phyloP scores from a whole-genome alignment of 768 basidiomycete genomes.

The Lenzites betulinus region DNA sequence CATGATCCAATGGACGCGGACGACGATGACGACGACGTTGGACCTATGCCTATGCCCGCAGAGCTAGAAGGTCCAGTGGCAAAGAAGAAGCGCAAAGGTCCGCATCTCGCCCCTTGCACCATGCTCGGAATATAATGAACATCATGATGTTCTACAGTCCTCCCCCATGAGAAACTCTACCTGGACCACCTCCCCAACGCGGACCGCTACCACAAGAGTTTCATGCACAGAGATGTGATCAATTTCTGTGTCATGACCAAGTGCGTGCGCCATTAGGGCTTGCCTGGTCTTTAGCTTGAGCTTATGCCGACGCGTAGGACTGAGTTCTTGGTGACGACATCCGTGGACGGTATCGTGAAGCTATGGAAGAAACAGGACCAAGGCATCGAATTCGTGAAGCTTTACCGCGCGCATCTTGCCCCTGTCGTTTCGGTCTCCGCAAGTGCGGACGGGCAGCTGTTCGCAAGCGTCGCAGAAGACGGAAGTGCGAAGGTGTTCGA shows the following conservation, averaged over 20 bases:
- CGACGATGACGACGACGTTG: slow-evolving; percentile 72
- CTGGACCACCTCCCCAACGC: slow-evolving; percentile 89
- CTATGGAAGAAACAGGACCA: slow-evolving; percentile 98
- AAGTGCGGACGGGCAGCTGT: slow-evolving; percentile 89
- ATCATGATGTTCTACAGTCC: slow-evolving; percentile 52
- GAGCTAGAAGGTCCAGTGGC: slow-evolving; percentile 38
- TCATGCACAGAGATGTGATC: slow-evolving; percentile 95
- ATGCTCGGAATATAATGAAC: not conserved
- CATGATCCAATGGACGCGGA: slow-evolving; percentile 34
- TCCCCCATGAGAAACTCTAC: slow-evolving; percentile 92
- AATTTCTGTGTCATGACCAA: slow-evolving; percentile 89
- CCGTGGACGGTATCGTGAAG: slow-evolving; percentile 92
- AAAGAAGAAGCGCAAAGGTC: slow-evolving; percentile 80
- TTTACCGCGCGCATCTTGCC: slow-evolving; percentile 89
- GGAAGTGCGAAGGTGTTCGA: slow-evolving; percentile 95
- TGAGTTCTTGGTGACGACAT: slow-evolving; percentile 92
- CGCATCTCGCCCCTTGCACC: slow-evolving; percentile 23
- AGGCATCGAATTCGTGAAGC: slow-evolving; percentile 98
- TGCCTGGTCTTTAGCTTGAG: not conserved
- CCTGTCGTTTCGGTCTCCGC: slow-evolving; percentile 80
- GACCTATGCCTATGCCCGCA: slow-evolving; percentile 84
- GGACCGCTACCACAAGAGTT: slow-evolving; percentile 95
- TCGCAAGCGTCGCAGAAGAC: slow-evolving; percentile 91
- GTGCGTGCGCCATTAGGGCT: slow-evolving; percentile 44
- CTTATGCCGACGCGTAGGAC: slow-evolving; percentile 55